Evolutionary conservation across 164 flowering plant species (phyloP).

Genomic region (Taxillus chinensis): DNA sequence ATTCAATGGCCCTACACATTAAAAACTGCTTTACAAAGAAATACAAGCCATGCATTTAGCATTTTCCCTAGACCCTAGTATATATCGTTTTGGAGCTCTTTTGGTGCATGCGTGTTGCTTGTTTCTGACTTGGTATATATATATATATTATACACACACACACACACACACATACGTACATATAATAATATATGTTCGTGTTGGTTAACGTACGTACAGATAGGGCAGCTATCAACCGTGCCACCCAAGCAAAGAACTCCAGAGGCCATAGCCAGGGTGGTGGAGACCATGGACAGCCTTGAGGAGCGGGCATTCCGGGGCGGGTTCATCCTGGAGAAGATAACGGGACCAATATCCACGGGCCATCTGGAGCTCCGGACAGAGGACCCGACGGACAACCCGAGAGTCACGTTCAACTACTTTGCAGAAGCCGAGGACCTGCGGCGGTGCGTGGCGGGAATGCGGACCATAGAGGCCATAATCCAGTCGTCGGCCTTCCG

Average conservation of each 20-base stretch:
- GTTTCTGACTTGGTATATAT: no score
- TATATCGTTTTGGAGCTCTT: no score
- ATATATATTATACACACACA: no score
- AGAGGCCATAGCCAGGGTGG: slow-evolving; percentile 4
- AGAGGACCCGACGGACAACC: slow-evolving; percentile 36
- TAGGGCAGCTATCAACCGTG: slow-evolving; percentile 46
- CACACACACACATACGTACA: no score
- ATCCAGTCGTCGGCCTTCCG: slow-evolving; percentile 36
- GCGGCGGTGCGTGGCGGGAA: slow-evolving; percentile 44
- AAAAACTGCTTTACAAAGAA: no score
- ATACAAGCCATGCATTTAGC: no score
- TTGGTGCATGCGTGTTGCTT: no score
- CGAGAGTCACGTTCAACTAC: slow-evolving; percentile 55
- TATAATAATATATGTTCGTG: no score
- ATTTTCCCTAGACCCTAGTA: no score
- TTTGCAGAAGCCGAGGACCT: slow-evolving; percentile 47
- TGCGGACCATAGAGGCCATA: slow-evolving; percentile 24
- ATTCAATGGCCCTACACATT: no score
- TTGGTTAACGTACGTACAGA: slow-evolving; percentile 22
- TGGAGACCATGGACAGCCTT: background rate
- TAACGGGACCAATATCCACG: slow-evolving; percentile 47
- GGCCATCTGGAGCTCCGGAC: slow-evolving; percentile 42
- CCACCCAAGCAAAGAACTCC: slow-evolving; percentile 19
- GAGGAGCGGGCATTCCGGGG: slow-evolving; percentile 1
- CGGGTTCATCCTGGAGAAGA: slow-evolving; percentile 48